Conservation (phyloP, 257 asterid genomes). For the Forsythia viridissima region DNA sequence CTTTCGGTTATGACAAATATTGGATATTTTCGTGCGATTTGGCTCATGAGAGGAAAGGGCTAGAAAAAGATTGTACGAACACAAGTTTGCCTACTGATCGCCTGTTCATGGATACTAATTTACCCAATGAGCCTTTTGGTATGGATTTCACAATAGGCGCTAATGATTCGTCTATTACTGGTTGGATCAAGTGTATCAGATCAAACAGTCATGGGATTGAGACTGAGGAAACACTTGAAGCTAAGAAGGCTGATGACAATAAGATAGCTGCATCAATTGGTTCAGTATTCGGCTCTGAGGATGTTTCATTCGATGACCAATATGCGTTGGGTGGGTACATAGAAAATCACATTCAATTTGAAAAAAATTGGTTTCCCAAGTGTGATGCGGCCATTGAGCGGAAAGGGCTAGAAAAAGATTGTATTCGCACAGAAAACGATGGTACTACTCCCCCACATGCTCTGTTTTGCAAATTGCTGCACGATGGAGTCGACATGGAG, state of each 20-base stretch:
- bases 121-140: conserved; percentile 66
- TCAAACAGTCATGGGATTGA: conserved; percentile 36
- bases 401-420: conserved; percentile 22
- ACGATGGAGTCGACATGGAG: conserved; percentile 37
- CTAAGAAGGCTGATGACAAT: too few species aligned
- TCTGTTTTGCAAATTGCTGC: conserved; percentile 47
- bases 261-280: too few species aligned
- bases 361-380: conserved; percentile 34
- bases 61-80: conserved; percentile 4
- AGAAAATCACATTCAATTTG: conserved; percentile 48
- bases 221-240: conserved; percentile 34
- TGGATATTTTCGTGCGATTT: neutral
- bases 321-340: conserved; percentile 20
- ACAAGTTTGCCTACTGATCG: too few species aligned
- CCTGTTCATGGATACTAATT: conserved; percentile 28
- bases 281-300: conserved; percentile 20
- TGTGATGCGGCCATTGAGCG: too few species aligned
- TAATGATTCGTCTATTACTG: conserved; percentile 36
- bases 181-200: conserved; percentile 51
- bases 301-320: conserved; percentile 27
- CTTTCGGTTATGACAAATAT: neutral
- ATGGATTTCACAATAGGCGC: too few species aligned
- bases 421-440: conserved; percentile 20
- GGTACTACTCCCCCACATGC: conserved; percentile 58
- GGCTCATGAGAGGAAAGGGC: neutral